These are phyloP conservation scores for Clathrus columnatus DNA, from an alignment of 768 basidiomycete genomes.

Conservation along the genomic window DNA sequence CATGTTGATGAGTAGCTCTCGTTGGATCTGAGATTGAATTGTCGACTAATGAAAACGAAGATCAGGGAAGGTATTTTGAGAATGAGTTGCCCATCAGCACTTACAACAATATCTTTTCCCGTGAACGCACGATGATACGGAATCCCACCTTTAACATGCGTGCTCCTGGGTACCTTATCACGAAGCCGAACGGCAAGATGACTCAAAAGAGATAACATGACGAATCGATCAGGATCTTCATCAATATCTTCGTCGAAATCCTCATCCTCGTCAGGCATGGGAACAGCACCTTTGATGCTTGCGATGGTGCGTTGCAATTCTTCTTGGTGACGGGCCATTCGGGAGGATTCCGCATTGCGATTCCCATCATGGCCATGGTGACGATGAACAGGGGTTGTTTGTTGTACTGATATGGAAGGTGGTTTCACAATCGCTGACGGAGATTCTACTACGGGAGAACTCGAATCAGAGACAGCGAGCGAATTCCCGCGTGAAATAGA, in stretches of 20 bases:
- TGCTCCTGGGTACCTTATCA: constrained; percentile 81
- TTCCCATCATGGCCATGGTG: neutral
- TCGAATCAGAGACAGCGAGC: neutral
- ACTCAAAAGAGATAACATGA: constrained; percentile 81
- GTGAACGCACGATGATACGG: constrained; percentile 88
- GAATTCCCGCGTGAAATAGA: constrained; percentile 4
- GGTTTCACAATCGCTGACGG: neutral
- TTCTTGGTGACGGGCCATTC: constrained; percentile 8
- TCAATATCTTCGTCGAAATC: constrained; percentile 42
- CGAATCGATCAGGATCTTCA: constrained; percentile 64
- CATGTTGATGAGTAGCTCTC: constrained; percentile 70
- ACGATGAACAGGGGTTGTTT: neutral
- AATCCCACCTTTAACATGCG: constrained; percentile 88
- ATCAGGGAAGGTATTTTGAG: neutral
- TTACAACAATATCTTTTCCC: constrained; percentile 87
- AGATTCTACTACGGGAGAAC: neutral
- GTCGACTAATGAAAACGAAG: constrained; percentile 50
- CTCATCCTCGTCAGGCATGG: constrained; percentile 45
- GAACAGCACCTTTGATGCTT: constrained; percentile 30
- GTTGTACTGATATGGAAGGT: neutral
- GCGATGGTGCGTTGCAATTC: constrained; percentile 21
- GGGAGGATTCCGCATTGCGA: constrained; percentile 4
- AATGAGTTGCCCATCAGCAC: constrained; percentile 22
- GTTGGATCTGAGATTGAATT: constrained; percentile 79
- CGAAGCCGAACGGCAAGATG: constrained; percentile 84